phyloP scores from a whole-genome alignment of 441 rosid species.

The California macrophylla region DNA sequence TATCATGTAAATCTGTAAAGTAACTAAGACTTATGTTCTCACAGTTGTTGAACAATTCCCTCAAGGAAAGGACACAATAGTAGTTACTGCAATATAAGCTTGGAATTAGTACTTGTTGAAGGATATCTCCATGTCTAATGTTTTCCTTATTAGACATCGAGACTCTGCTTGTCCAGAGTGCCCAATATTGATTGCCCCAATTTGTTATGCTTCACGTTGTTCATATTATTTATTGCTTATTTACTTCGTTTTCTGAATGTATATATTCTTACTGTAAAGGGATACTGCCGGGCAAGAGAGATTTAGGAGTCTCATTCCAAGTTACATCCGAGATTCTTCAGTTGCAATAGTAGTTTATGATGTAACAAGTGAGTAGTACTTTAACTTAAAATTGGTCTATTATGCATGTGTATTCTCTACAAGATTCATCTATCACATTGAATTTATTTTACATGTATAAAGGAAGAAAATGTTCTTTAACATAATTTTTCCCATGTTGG shows the following conservation, averaged over 20 bases:
- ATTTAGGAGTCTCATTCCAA: slow-evolving; percentile 80
- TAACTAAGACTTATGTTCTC: background rate
- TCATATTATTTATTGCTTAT: background rate
- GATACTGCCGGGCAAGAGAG: slow-evolving; percentile 87
- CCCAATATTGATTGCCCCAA: background rate
- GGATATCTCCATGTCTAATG: background rate
- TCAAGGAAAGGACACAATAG: background rate
- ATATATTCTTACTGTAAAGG: slow-evolving; percentile 32
- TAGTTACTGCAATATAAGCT: background rate
- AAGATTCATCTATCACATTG: background rate
- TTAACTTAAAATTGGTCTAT: background rate
- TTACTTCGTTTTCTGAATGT: background rate
- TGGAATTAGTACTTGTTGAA: background rate
- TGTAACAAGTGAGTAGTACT: slow-evolving; percentile 57
- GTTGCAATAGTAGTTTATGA: slow-evolving; percentile 82
- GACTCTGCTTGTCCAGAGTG: background rate
- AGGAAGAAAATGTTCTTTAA: background rate
- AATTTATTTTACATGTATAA: background rate
- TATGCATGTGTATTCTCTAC: background rate
- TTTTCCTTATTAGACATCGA: background rate
- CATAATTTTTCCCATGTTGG: background rate
- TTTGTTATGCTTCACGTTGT: background rate
- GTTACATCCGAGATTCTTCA: slow-evolving; percentile 72
- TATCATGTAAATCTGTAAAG: background rate
- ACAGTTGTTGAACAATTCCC: background rate